Evolutionary conservation across 2,329 filamentous ascomycete genomes (phyloP), one percentile per base, ranked within the genome.

Genomic region (Magnaporthiopsis rhizophila): DNA sequence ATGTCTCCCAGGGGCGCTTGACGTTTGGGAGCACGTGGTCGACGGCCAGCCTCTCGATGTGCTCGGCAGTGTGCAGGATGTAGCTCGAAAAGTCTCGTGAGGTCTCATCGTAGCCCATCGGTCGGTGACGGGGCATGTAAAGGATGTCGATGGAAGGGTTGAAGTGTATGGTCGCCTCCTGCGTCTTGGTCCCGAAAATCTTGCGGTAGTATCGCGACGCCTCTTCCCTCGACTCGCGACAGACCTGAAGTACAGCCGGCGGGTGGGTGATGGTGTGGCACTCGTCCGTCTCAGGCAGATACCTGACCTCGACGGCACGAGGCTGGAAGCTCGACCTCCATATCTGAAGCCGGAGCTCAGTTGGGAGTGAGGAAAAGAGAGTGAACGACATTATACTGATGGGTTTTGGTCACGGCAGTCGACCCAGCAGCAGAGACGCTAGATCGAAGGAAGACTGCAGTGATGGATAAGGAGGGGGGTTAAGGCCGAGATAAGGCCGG

Each of bases 1-100:
- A 82, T 13, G 77, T 77, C 72, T 82, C 80, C 80, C 80, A 82
- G 21, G 79, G 80, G 50, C 78, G 72, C 61, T 80, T 77, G 62
- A 80, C 74, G 45, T 76, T 72, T 21, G 76, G 71, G 34, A 74
- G 74, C 45, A 82, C 78, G 64, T 81, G 77, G 69, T 82, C 80
- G 60, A 82, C 73, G 2, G 79, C 80, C 8, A 82, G 72, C 45
- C 74, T 72, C 58, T 70, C 70, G 15, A 80, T 72, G 45, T 68
- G 65, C 56, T 74, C 69, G 36, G 75, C 70, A 0, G 75, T 70
- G 38, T 73, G 71, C 34, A 67, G 70, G 32, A 80, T 72, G 45
- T 77, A 71, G 4, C 71, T 67, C 3, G 74, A 71, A 62, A 81
- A 80, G 59, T 80, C 77, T 53, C 79, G 73, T 9, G 77, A 71